These are phyloP conservation scores for Cladosporium sp. DNA, from an alignment of 2,329 filamentous ascomycete species.

Conservation along the genomic window DNA sequence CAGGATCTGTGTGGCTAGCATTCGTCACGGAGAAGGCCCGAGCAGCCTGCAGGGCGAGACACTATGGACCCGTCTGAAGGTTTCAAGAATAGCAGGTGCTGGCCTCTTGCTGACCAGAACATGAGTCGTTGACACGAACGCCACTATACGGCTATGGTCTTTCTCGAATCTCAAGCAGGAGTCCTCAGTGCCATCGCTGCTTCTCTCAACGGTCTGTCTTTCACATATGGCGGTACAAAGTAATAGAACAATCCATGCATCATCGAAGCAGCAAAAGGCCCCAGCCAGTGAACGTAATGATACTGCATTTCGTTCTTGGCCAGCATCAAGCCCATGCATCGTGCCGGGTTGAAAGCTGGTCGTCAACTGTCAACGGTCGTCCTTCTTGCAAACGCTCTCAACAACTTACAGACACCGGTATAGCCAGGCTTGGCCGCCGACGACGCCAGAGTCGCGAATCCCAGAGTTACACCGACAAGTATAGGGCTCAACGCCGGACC, in stretches of 20 bases:
- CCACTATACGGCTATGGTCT: background rate
- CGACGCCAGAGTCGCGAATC: slow-evolving; percentile 27
- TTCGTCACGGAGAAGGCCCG: background rate
- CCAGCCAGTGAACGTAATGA: slow-evolving; percentile 34
- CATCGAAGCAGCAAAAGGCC: slow-evolving; percentile 28
- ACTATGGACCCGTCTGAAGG: background rate
- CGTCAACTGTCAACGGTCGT: background rate
- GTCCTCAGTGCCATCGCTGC: background rate
- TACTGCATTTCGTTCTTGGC: slow-evolving; percentile 30
- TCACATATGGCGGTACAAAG: slow-evolving; percentile 20
- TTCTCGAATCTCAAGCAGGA: too few relatives aligned
- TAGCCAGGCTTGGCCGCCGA: slow-evolving; percentile 30
- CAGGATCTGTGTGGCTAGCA: background rate
- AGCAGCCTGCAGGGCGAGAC: background rate
- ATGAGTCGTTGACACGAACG: background rate
- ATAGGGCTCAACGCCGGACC: slow-evolving; percentile 48
- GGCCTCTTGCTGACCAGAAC: background rate
- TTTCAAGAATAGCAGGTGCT: background rate
- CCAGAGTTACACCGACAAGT: slow-evolving; percentile 41
- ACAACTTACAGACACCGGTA: slow-evolving; percentile 24
- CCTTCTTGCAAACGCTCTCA: background rate
- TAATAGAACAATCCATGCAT: slow-evolving; percentile 32
- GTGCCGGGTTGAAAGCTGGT: slow-evolving; percentile 32
- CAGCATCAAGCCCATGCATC: slow-evolving; percentile 35
- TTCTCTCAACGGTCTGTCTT: slow-evolving; percentile 11